Percentiles rank a stretch among this genome's conserved stretches.
phyloP scores from a whole-genome alignment of 2,329 filamentous ascomycete genomes.

The Fusarium nisikadoi region DNA sequence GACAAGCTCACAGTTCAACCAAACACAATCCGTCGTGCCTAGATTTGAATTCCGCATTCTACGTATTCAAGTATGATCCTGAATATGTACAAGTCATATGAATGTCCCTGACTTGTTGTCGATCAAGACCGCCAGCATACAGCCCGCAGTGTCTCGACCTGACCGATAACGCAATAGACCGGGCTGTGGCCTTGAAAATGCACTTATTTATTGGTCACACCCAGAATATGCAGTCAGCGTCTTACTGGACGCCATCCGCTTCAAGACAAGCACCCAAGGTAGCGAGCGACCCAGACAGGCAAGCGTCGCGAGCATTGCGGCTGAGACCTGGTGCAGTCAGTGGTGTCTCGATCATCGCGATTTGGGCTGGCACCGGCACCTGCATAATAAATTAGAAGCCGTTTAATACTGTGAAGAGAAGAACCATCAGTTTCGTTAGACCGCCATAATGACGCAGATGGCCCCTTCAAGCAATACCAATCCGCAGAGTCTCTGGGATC shows the following conservation, averaged over 20 bases:
- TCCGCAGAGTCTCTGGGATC: background rate
- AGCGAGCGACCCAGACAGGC: background rate
- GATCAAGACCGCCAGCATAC: background rate
- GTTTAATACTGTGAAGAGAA: background rate
- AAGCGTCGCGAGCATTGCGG: background rate
- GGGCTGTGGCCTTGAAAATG: background rate
- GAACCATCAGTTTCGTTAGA: accelerated
- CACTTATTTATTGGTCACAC: background rate
- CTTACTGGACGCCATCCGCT: background rate
- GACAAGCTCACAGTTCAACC: background rate
- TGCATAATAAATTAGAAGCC: background rate
- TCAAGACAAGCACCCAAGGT: background rate
- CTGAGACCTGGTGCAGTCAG: background rate
- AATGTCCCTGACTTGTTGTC: background rate
- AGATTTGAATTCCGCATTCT: background rate
- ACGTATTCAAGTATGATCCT: accelerated
- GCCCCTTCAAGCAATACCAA: accelerated
- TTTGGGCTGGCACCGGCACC: no score
- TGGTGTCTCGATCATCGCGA: no score
- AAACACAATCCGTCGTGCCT: background rate
- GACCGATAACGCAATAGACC: background rate
- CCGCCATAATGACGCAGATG: accelerated
- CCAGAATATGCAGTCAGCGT: background rate
- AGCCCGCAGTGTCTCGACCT: background rate
- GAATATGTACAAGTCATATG: accelerated